These are phyloP conservation scores for Russula vinacea DNA, from an alignment of 768 basidiomycete genomes.

Conservation along the genomic window DNA sequence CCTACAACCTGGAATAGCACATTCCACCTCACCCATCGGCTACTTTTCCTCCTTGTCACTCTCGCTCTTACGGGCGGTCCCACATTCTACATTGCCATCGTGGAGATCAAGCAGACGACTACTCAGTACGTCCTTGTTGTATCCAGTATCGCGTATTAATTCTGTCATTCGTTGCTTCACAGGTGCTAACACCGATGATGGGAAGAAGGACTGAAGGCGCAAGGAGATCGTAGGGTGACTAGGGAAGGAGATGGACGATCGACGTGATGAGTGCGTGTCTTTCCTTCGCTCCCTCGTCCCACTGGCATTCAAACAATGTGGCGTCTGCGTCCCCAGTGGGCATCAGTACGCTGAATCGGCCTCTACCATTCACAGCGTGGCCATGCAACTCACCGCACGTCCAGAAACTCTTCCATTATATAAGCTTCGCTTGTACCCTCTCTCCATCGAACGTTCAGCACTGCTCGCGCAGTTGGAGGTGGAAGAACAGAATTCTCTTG, in stretches of 20 bases:
- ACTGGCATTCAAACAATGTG: constrained; percentile 16
- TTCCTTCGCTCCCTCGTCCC: constrained; percentile 6
- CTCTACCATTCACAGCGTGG: constrained; percentile 53
- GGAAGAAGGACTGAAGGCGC: constrained; percentile 61
- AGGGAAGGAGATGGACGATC: constrained; percentile 69
- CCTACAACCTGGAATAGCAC: too few relatives aligned
- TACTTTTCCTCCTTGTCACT: too few relatives aligned
- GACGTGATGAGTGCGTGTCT: constrained; percentile 65
- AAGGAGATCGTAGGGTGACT: constrained; percentile 68
- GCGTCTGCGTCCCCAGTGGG: constrained; percentile 40
- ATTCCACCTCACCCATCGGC: too few relatives aligned
- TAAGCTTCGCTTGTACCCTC: constrained; percentile 67
- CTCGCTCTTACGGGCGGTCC: too few relatives aligned
- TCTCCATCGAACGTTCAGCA: constrained; percentile 75
- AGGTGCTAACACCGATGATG: constrained; percentile 40
- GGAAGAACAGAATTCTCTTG: constrained; percentile 67
- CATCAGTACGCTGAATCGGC: constrained; percentile 64
- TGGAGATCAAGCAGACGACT: too few relatives aligned
- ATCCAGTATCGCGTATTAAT: neutral
- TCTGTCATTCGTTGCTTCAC: constrained; percentile 6
- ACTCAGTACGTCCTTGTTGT: constrained; percentile 16
- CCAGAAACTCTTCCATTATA: constrained; percentile 66
- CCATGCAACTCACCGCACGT: constrained; percentile 61
- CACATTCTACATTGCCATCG: too few relatives aligned
- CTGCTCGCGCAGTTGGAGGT: constrained; percentile 60